Evolutionary conservation across 371 early-diverging fungal species (phyloP), one percentile per base, ranked within the genome.

Genomic region (Apophysomyces sp.): DNA sequence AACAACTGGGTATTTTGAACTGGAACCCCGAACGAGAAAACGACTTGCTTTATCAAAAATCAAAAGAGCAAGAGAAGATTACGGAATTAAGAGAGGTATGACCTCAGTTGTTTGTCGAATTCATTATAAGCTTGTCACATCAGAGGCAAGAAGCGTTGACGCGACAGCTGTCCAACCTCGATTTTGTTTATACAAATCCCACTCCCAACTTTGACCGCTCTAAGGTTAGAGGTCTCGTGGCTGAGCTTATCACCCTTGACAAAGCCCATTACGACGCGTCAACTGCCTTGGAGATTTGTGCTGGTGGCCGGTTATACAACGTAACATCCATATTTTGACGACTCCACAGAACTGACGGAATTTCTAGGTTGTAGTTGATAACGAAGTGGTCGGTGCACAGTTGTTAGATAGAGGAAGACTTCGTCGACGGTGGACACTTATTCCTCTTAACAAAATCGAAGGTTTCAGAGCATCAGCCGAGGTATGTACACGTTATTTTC

Each of bases 391-490:
- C 3, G 99, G 92, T 24, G 80, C 91, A 0, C 87, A 90, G 66
- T 73, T 99, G 24, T 76, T 99, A 21, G 87, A 95, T 53, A 77
- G 84, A 15, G 94, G 95, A 12, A 81, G 76, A 41, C 78, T 98
- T 6, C 83, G 86, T 49, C 89, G 88, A 49, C 88, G 96, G n/a
- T 92, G 95, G 31, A 98, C 96, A 4, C 83, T 99, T 29, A 97
- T 99, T 61, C 99, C 99, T 6, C 78, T 99, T 9, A 98, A 96
- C 86, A 97, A 97, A 71, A 98, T 99, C 44, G 74, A 80, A 26
- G 82, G 90, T 0, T 84, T 77, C 58, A 79, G 61, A 57, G 78
- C 89, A 11, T 78, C 87, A 7, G 86, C 89, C 4, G 85, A 89
- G 77, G 86, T 89, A 65, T 41, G 21, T 21, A 1, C n/a, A 30